Percentiles rank a stretch among this genome's conserved stretches.
Evolutionary conservation across 73 alveolate genomes (phyloP).

Genomic region (Uronychia binucleata): DNA sequence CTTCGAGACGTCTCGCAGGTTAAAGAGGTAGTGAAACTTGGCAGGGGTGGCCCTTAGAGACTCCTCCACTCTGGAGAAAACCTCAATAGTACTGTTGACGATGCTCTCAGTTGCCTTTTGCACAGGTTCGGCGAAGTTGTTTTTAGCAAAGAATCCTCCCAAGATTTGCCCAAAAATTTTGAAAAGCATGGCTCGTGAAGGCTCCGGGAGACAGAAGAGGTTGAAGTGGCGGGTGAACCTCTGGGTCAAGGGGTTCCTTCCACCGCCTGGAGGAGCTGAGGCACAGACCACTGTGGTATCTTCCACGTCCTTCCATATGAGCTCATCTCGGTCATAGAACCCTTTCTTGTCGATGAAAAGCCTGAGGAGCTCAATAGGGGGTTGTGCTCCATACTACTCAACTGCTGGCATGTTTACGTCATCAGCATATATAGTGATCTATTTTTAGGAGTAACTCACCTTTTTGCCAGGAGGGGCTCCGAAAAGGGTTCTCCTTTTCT

Average conservation of each 20-base stretch:
- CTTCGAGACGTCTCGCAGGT: conserved; percentile 93
- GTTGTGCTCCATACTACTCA: conserved; percentile 96
- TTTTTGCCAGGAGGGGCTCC: conserved; percentile 85
- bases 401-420: conserved; percentile 97
- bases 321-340: conserved; percentile 89
- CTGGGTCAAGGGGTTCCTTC: conserved; percentile 91
- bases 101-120: conserved; percentile 75
- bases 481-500: conserved; percentile 88
- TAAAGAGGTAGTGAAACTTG: conserved; percentile 94
- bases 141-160: conserved; percentile 78
- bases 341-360: conserved; percentile 91
- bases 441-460: conserved; percentile 75
- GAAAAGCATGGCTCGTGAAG: conserved; percentile 84
- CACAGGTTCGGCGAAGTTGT: conserved; percentile 79
- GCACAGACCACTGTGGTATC: conserved; percentile 88
- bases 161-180: conserved; percentile 88
- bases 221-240: conserved; percentile 95
- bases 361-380: conserved; percentile 96
- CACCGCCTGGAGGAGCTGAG: conserved; percentile 98
- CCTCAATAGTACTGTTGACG: conserved; percentile 89
- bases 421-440: conserved; percentile 82
- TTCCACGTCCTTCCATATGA: conserved; percentile 86
- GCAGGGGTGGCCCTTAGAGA: conserved; percentile 93
- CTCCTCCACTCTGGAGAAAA: conserved; percentile 79
- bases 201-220: conserved; percentile 90